These are phyloP conservation scores for Rhodotorula sp. DNA, from an alignment of 1,284 basidiomycete species.

Conservation along the genomic window DNA sequence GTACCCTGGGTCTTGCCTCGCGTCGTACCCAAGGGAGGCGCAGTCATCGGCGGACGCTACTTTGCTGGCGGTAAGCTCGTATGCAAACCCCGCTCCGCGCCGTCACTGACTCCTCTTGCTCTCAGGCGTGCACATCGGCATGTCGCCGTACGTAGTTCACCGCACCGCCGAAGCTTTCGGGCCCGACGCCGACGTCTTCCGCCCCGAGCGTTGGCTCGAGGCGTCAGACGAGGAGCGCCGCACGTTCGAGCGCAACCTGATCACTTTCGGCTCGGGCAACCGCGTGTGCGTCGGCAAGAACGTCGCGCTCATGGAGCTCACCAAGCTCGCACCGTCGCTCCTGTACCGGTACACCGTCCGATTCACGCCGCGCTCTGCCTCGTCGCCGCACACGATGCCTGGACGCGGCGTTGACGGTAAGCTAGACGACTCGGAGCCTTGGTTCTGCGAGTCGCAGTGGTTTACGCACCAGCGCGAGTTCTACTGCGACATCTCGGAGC, in stretches of 20 bases:
- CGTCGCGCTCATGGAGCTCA: slow-evolving; percentile 15
- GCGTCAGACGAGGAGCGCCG: slow-evolving; percentile 3
- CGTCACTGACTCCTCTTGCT: no score
- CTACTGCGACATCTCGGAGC: neutral
- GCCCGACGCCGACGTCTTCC: neutral
- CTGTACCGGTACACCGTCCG: slow-evolving; percentile 5
- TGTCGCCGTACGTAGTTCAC: slow-evolving; percentile 9
- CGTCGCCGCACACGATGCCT: slow-evolving; percentile 5
- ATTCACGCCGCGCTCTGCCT: neutral
- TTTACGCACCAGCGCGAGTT: slow-evolving; percentile 15
- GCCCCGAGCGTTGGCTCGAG: slow-evolving; percentile 8
- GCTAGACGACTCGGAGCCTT: slow-evolving; percentile 3
- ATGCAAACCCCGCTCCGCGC: neutral
- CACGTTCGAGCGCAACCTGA: slow-evolving; percentile 3
- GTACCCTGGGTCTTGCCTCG: slow-evolving; percentile 48
- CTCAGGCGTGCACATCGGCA: slow-evolving; percentile 4
- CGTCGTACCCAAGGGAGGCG: slow-evolving; percentile 45
- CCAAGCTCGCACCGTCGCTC: slow-evolving; percentile 12
- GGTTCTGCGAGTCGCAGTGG: slow-evolving; percentile 15
- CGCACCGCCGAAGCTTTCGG: slow-evolving; percentile 2
- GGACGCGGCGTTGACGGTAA: neutral
- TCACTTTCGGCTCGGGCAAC: slow-evolving; percentile 7
- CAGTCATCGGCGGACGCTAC: slow-evolving; percentile 43
- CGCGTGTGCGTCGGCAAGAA: slow-evolving; percentile 17
- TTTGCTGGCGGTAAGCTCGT: slow-evolving; percentile 38